phyloP scores from a whole-genome alignment of 2,329 filamentous ascomycete species.

The Alternaria brassicae region DNA sequence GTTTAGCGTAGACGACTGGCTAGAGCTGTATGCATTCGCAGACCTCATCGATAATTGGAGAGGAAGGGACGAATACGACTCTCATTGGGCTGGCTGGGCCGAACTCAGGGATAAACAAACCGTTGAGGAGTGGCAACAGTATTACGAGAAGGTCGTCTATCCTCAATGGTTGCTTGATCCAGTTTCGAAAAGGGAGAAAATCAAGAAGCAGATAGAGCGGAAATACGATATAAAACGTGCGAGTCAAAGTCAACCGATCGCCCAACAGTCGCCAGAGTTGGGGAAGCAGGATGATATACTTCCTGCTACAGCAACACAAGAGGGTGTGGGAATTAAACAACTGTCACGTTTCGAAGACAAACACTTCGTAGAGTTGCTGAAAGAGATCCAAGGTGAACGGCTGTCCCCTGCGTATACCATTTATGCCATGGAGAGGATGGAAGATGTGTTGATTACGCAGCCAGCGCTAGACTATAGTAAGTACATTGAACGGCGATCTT shows the following conservation, averaged over 20 bases:
- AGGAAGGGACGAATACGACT: conserved; percentile 17
- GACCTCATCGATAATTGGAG: conserved; percentile 22
- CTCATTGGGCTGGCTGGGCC: conserved; percentile 37
- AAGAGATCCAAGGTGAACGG: conserved; percentile 14
- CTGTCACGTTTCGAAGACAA: conserved; percentile 15
- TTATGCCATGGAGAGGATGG: conserved; percentile 25
- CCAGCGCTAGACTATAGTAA: conserved; percentile 25
- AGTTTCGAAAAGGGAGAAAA: conserved; percentile 28
- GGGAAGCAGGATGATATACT: background rate
- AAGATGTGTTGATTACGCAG: conserved; percentile 19
- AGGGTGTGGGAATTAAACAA: background rate
- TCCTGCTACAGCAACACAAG: background rate
- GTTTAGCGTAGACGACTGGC: conserved; percentile 40
- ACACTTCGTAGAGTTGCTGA: conserved; percentile 21
- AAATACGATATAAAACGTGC: conserved; percentile 2
- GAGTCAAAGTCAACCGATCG: conserved; percentile 15
- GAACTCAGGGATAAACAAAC: conserved; percentile 27
- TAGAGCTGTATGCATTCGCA: conserved; percentile 42
- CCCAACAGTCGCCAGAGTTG: conserved; percentile 16
- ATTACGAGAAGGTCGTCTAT: conserved; percentile 44
- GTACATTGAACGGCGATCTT: background rate
- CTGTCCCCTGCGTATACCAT: conserved; percentile 24
- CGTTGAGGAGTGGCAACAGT: conserved; percentile 43
- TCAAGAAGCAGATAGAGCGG: conserved; percentile 28
- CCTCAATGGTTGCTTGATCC: conserved; percentile 43